Conservation (phyloP, 805 yeast genomes). For the Yamadazyma phyllophila region DNA sequence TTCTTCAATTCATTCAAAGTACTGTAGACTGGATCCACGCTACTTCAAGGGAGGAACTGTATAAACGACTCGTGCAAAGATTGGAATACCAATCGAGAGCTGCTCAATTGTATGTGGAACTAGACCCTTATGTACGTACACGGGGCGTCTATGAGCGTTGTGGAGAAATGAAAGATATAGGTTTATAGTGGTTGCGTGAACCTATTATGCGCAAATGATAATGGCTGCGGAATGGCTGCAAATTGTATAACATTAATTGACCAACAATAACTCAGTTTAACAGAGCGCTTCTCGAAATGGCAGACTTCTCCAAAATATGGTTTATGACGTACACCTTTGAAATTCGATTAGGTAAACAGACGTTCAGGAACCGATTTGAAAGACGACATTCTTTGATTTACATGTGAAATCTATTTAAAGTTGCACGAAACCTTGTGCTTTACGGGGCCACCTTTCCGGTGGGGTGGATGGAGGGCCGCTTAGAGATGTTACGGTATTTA, state of each 20-base stretch:
- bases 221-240: neutral
- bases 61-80: slow-evolving; percentile 47
- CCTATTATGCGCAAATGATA: no score
- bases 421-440: no score
- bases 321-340: no score
- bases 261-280: neutral
- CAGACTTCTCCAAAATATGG: no score
- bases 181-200: slow-evolving; percentile 3
- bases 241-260: neutral
- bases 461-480: no score
- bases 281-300: no score
- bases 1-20: slow-evolving; percentile 50
- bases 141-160: slow-evolving; percentile 72
- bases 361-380: no score
- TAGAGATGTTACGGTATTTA: no score
- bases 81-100: slow-evolving; percentile 51
- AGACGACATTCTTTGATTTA: no score
- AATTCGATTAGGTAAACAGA: no score
- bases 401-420: no score
- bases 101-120: slow-evolving; percentile 55
- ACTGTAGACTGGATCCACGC: slow-evolving; percentile 77
- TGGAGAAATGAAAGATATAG: slow-evolving; percentile 35
- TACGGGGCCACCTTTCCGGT: no score
- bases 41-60: slow-evolving; percentile 44
- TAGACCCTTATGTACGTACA: slow-evolving; percentile 80